These are phyloP conservation scores for Aspergillus fijiensis DNA, from an alignment of 2,329 filamentous ascomycete species.

Conservation along the genomic window DNA sequence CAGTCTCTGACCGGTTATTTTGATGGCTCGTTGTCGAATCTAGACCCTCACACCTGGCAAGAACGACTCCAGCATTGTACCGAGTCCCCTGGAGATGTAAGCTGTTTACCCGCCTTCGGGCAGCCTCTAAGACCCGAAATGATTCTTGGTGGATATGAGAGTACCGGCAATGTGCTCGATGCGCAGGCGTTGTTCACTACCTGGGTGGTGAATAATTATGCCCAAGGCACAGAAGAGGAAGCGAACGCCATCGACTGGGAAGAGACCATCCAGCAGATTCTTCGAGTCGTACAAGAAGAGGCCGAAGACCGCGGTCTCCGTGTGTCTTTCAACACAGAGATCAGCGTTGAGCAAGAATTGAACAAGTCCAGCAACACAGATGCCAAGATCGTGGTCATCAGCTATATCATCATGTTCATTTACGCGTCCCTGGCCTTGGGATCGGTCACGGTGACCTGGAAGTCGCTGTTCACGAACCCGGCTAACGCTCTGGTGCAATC, in stretches of 20 bases:
- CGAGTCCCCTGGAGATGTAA: conserved; percentile 66
- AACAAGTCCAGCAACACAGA: conserved; percentile 99
- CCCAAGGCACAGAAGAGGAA: conserved; percentile 69
- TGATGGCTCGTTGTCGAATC: conserved; percentile 62
- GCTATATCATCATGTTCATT: conserved; percentile 98
- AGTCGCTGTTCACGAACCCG: conserved; percentile 77
- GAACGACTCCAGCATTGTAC: conserved; percentile 71
- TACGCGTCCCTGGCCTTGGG: conserved; percentile 93
- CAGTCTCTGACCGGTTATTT: conserved; percentile 93
- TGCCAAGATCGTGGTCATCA: conserved; percentile 92
- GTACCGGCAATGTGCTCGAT: conserved; percentile 63
- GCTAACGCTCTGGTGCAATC: conserved; percentile 86
- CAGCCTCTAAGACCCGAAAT: conserved; percentile 84
- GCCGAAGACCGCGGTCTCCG: conserved; percentile 75
- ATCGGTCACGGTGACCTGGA: conserved; percentile 76
- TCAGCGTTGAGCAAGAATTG: conserved; percentile 89
- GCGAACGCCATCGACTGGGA: conserved; percentile 87
- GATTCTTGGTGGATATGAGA: conserved; percentile 78
- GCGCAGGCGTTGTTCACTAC: conserved; percentile 82
- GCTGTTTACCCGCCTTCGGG: conserved; percentile 83
- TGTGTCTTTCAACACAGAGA: conserved; percentile 91
- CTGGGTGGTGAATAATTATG: conserved; percentile 89
- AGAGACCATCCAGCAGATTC: conserved; percentile 67
- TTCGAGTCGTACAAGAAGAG: conserved; percentile 78
- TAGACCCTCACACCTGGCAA: conserved; percentile 69